Base-by-base conservation (phyloP, 352 stramenopile species). In the Phytophthora constricta region DNA sequence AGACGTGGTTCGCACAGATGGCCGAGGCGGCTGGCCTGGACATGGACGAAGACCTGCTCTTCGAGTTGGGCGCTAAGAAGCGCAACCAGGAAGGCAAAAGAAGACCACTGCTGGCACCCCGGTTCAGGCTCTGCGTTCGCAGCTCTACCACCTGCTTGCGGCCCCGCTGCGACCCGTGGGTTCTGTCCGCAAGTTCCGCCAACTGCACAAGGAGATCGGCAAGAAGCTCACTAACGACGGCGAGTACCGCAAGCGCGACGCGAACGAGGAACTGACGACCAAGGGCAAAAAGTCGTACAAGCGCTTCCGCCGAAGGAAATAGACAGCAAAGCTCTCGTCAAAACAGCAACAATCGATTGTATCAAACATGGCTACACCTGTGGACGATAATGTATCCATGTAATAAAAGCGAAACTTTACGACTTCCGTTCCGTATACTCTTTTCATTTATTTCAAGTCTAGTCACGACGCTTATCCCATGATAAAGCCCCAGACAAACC, bases 1-100 rank as follows among this genome's bases (percentile, higher is more conserved):
- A 86, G 62, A 89, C 76, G 47, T 96, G 88, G 88, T 95, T 95
- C 58, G 75, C 78, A 37, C 88, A 96, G 62, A 96, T 96, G 88
- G 88, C 88, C 39, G 79, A 85, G 39, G 88, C 80, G 9, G 84
- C 86, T 13, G 88, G 93, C 41, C 64, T 96, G 56, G 86, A 93
- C 47, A 68, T 96, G 67, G 88, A 96, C 63, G 86, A 96, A 16
- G 84, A 91, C 52, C 72, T 93, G 50, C 43, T 93, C 41, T 79
- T 82, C 58, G 83, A 92, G 47, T 66, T 93, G 42, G 72, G 80
- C 37, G 73, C 75, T 23, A 92, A 95, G 65, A 84, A 89, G 69
- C 62, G 79, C 31, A 86, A 84, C 51, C 74, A 82, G 41, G 70
- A 74, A 17, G 65, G 55, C 25, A 75, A 74, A 79, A 77, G 53